Conservation (phyloP, 805 yeast species). For the Schizosaccharomyces cryophilus region DNA sequence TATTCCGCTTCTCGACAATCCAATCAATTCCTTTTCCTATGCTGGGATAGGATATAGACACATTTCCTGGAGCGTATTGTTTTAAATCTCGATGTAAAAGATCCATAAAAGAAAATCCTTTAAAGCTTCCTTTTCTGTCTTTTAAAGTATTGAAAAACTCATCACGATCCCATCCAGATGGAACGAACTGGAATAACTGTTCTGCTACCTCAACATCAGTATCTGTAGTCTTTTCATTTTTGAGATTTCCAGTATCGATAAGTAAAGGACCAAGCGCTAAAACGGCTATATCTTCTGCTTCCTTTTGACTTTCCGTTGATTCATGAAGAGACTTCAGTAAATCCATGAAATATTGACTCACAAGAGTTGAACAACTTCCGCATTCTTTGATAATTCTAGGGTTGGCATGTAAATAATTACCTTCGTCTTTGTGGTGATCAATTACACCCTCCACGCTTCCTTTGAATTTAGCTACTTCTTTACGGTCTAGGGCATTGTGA, state of each 20-base stretch:
- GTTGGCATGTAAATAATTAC: not conserved
- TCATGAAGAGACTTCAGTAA: not conserved
- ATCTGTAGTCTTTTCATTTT: not conserved
- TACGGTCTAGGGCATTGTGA: not conserved
- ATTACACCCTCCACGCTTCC: not conserved
- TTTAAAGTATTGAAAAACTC: not conserved
- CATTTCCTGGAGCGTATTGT: not conserved
- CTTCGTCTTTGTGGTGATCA: slow-evolving; percentile 1
- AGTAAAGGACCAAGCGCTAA: not conserved
- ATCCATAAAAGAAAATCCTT: not conserved
- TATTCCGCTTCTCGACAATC: not conserved
- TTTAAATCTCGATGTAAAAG: not conserved
- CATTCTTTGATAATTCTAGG: not conserved
- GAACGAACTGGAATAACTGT: not conserved
- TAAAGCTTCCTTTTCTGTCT: not conserved
- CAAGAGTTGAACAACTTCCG: not conserved
- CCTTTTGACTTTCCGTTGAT: not conserved
- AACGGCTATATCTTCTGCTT: not conserved
- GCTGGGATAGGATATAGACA: not conserved
- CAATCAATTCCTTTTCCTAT: not conserved
- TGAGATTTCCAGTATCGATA: not conserved
- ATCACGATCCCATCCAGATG: not conserved
- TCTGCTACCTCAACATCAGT: not conserved
- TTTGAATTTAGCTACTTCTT: not conserved
- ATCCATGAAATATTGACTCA: not conserved